Evolutionary conservation across 2,329 filamentous ascomycete genomes (phyloP).

Genomic region (Phyllosticta citribraziliensis): DNA sequence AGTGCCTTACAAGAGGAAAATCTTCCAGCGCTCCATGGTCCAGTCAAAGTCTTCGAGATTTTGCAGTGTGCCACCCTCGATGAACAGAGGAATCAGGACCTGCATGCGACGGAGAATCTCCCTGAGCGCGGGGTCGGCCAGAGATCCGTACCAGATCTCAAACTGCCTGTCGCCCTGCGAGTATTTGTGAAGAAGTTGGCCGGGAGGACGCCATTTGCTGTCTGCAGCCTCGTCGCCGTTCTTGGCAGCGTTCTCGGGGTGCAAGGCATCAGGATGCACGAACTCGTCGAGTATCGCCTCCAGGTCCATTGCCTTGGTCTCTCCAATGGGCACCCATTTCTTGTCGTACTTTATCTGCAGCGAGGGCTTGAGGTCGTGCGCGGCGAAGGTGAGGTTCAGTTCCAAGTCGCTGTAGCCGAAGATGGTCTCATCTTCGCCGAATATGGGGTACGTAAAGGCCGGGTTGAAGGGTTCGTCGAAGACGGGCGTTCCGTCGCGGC

Average conservation of each 20-base stretch:
- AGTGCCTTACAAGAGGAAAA: slow-evolving; percentile 60
- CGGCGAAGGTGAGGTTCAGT: slow-evolving; percentile 60
- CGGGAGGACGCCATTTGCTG: slow-evolving; percentile 63
- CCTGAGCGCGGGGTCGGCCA: slow-evolving; percentile 60
- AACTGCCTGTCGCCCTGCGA: slow-evolving; percentile 53
- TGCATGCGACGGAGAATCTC: slow-evolving; percentile 71
- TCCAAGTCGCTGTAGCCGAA: slow-evolving; percentile 79
- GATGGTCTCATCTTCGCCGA: slow-evolving; percentile 85
- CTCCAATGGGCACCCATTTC: slow-evolving; percentile 59
- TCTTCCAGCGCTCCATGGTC: slow-evolving; percentile 71
- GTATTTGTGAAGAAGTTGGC: slow-evolving; percentile 58
- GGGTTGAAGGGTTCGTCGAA: slow-evolving; percentile 67
- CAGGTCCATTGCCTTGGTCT: slow-evolving; percentile 61
- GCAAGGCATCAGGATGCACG: slow-evolving; percentile 53
- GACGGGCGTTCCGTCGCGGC: slow-evolving; percentile 17
- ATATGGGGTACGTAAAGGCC: slow-evolving; percentile 81
- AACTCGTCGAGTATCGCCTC: slow-evolving; percentile 50
- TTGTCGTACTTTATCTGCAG: slow-evolving; percentile 61
- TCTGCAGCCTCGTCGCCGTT: slow-evolving; percentile 20
- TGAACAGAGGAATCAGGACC: slow-evolving; percentile 74
- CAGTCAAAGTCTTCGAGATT: slow-evolving; percentile 59
- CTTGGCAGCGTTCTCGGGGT: background rate
- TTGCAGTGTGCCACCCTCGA: slow-evolving; percentile 82
- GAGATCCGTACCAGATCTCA: slow-evolving; percentile 74
- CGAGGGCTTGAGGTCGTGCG: slow-evolving; percentile 69